phyloP scores from a whole-genome alignment of 73 alveolate genomes.

The Paramecium caudatum region DNA sequence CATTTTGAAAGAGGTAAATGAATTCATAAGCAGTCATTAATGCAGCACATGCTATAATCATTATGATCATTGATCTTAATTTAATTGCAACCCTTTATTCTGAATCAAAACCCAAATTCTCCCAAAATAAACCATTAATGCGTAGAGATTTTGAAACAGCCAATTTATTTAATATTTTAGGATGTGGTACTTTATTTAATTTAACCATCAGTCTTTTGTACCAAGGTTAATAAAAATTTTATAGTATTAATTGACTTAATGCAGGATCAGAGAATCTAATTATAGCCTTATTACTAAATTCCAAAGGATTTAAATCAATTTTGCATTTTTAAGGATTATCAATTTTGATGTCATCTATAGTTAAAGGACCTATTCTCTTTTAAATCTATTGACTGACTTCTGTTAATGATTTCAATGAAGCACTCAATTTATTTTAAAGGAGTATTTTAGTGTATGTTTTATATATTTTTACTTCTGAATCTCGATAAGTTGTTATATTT shows the following conservation, averaged over 20 bases:
- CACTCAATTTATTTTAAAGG: not conserved
- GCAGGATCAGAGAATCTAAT: constrained; percentile 13
- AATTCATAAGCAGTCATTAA: constrained; percentile 59
- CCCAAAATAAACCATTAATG: constrained; percentile 34
- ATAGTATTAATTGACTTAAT: not conserved
- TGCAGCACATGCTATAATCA: not conserved
- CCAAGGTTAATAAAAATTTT: not conserved
- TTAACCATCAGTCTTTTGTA: not conserved
- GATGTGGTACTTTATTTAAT: not conserved
- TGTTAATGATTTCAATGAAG: not conserved
- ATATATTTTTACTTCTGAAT: not conserved
- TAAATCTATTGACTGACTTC: not conserved
- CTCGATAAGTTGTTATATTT: not conserved
- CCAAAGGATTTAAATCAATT: not conserved
- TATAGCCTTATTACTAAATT: constrained; percentile 1
- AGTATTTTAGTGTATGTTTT: not conserved
- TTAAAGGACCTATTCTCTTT: not conserved
- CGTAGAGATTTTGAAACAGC: not conserved
- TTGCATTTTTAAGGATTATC: not conserved
- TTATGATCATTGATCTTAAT: not conserved
- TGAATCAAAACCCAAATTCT: constrained; percentile 30
- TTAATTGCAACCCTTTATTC: not conserved
- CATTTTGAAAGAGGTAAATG: constrained; percentile 11
- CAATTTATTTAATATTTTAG: not conserved
- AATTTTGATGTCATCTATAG: not conserved